phyloP scores from a whole-genome alignment of 2,329 filamentous ascomycete species.

The Clonostachys chloroleuca region DNA sequence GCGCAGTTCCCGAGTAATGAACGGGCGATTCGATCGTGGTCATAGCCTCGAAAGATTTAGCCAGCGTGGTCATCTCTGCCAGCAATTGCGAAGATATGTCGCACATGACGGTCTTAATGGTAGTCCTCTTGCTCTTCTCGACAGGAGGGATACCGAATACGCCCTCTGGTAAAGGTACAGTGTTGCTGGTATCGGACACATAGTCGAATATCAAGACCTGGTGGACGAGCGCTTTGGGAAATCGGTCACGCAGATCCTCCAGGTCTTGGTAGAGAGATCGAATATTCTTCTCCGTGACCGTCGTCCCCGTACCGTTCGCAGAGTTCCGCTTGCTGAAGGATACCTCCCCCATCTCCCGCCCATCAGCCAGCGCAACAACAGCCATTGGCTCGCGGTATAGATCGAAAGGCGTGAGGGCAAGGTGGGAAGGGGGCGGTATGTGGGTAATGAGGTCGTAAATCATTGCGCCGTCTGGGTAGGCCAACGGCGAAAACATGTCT shows the following conservation, averaged over 20 bases:
- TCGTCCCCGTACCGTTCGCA: constrained; percentile 41
- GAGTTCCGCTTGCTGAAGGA: constrained; percentile 52
- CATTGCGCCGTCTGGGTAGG: constrained; percentile 80
- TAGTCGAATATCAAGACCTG: constrained; percentile 80
- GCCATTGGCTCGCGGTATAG: constrained; percentile 80
- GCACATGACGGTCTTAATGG: constrained; percentile 77
- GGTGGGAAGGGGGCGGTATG: constrained; percentile 72
- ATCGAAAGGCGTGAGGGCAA: constrained; percentile 83
- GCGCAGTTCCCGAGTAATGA: constrained; percentile 32
- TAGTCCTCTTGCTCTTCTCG: constrained; percentile 68
- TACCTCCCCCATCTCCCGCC: constrained; percentile 57
- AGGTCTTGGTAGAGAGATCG: constrained; percentile 62
- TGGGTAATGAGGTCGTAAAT: constrained; percentile 85
- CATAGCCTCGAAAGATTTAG: constrained; percentile 68
- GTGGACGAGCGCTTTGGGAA: constrained; percentile 73
- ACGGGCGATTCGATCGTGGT: constrained; percentile 76
- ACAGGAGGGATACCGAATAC: constrained; percentile 67
- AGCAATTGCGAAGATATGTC: constrained; percentile 71
- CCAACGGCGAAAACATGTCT: constrained; percentile 93
- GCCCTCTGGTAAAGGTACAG: constrained; percentile 58
- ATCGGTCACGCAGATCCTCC: constrained; percentile 65
- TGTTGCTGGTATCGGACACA: constrained; percentile 36
- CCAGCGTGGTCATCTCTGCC: constrained; percentile 71
- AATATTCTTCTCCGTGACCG: constrained; percentile 51
- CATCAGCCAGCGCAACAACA: constrained; percentile 82